Percentiles rank a stretch among this genome's conserved stretches.
Conservation (phyloP, 768 basidiomycete species). For the Lactarius evosmus region DNA sequence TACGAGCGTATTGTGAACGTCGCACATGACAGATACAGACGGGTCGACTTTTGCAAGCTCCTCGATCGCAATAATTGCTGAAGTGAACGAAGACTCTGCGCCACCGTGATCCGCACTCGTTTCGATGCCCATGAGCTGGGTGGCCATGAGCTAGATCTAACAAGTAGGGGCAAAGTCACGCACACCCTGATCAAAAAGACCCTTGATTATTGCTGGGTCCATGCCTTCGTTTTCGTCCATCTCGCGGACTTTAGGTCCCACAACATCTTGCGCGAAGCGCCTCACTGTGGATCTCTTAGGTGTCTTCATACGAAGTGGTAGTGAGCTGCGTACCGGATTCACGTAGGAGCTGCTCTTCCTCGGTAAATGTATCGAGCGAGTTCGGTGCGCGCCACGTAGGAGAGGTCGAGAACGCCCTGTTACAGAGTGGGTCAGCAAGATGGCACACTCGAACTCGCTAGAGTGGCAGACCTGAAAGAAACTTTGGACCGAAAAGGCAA, state of each 20-base stretch:
- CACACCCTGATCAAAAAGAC: constrained; percentile 93
- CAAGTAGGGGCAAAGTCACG: constrained; percentile 31
- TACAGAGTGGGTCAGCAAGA: constrained; percentile 8
- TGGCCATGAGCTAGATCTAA: constrained; percentile 5
- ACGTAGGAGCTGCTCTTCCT: constrained; percentile 91
- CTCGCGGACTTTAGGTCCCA: constrained; percentile 87
- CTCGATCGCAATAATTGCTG: constrained; percentile 94
- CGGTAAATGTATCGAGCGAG: constrained; percentile 81
- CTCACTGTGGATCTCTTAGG: constrained; percentile 51
- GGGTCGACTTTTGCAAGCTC: constrained; percentile 97
- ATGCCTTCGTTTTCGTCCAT: constrained; percentile 98
- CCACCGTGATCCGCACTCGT: constrained; percentile 81
- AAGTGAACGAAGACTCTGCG: constrained; percentile 86
- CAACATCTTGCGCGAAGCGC: constrained; percentile 85
- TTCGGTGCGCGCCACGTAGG: constrained; percentile 35
- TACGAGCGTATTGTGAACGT: constrained; percentile 98
- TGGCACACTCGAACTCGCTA: constrained; percentile 21
- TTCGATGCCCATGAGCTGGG: constrained; percentile 96
- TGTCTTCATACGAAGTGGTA: background rate
- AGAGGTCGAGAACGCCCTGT: constrained; percentile 30
- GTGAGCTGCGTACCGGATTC: constrained; percentile 65
- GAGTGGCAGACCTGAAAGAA: constrained; percentile 2
- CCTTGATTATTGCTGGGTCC: constrained; percentile 84
- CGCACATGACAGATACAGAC: constrained; percentile 92
- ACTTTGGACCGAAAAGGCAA: background rate